A percentile compares a stretch with the other conserved stretches of the same genome.
Evolutionary conservation across 176 grass and related monocot genomes (phyloP).

Genomic region (Oropetium thomaeum): DNA sequence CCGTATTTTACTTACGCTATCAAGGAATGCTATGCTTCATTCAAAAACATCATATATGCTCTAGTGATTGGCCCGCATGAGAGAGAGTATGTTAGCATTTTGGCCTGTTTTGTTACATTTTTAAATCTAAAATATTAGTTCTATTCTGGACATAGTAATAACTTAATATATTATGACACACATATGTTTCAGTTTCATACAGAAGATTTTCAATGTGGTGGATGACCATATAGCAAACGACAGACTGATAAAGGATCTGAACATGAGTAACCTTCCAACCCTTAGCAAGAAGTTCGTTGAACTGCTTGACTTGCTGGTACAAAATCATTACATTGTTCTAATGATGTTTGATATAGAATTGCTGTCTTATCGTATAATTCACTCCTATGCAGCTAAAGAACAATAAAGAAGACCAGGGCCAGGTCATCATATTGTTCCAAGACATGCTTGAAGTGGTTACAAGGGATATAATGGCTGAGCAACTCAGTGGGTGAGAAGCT

Average conservation of each 20-base stretch:
- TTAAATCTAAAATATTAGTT: slow-evolving; percentile 19
- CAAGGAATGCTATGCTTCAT: slow-evolving; percentile 90
- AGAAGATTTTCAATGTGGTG: slow-evolving; percentile 65
- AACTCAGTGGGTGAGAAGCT: slow-evolving; percentile 41
- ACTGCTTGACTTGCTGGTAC: slow-evolving; percentile 75
- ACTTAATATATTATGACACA: slow-evolving; percentile 4
- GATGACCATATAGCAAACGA: slow-evolving; percentile 43
- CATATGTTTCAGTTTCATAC: slow-evolving; percentile 58
- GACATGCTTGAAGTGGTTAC: slow-evolving; percentile 96
- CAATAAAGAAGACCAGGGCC: slow-evolving; percentile 54
- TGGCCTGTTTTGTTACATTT: slow-evolving; percentile 3
- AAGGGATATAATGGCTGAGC: slow-evolving; percentile 86
- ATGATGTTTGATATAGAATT: slow-evolving; percentile 8
- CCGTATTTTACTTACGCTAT: slow-evolving; percentile 80
- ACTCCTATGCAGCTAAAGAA: slow-evolving; percentile 54
- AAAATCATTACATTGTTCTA: slow-evolving; percentile 17
- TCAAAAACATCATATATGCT: slow-evolving; percentile 74
- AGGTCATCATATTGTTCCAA: slow-evolving; percentile 82
- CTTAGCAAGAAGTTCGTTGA: slow-evolving; percentile 82
- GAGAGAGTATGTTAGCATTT: slow-evolving; percentile 51
- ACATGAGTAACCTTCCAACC: slow-evolving; percentile 69
- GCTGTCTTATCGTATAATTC: not conserved
- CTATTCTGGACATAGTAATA: not conserved
- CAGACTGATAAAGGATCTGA: slow-evolving; percentile 48
- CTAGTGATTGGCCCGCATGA: slow-evolving; percentile 59